Evolutionary conservation across 2,329 filamentous ascomycete genomes (phyloP).

Genomic region (Claviceps maximensis): DNA sequence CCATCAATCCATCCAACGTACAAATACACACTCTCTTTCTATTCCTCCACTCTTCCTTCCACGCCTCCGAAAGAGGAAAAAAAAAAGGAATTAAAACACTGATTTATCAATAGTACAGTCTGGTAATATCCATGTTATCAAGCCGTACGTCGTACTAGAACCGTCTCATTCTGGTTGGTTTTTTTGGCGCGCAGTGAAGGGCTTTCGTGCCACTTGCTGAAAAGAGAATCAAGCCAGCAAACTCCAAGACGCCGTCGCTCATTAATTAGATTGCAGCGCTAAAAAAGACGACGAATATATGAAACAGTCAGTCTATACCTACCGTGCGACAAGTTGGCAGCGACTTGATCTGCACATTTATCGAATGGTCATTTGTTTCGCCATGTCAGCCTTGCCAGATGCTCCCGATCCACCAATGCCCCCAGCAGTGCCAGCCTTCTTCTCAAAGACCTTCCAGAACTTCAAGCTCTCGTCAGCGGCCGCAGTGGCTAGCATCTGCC

Average conservation of each 20-base stretch:
- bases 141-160: slow-evolving; percentile 13
- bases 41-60: background rate
- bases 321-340: slow-evolving; percentile 23
- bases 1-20: background rate
- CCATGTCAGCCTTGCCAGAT: slow-evolving; percentile 69
- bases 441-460: slow-evolving; percentile 99
- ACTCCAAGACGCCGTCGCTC: slow-evolving; percentile 41
- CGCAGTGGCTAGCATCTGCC: slow-evolving; percentile 93
- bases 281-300: slow-evolving; percentile 28
- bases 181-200: slow-evolving; percentile 30
- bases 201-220: slow-evolving; percentile 36
- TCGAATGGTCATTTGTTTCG: slow-evolving; percentile 91
- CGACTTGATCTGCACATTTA: slow-evolving; percentile 29
- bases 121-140: slow-evolving; percentile 6
- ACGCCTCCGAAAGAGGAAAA: background rate
- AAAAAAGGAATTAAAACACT: background rate
- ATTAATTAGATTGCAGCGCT: slow-evolving; percentile 11
- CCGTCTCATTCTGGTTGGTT: slow-evolving; percentile 22
- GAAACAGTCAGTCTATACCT: slow-evolving; percentile 31
- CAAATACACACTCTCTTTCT: background rate
- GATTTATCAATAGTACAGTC: background rate
- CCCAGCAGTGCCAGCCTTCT: slow-evolving; percentile 68
- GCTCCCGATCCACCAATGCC: slow-evolving; percentile 52
- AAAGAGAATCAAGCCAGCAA: slow-evolving; percentile 20
- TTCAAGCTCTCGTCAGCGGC: slow-evolving; percentile 95